Base-by-base conservation (phyloP, 2,329 filamentous ascomycete genomes). In the Fragosphaeria purpurea region DNA sequence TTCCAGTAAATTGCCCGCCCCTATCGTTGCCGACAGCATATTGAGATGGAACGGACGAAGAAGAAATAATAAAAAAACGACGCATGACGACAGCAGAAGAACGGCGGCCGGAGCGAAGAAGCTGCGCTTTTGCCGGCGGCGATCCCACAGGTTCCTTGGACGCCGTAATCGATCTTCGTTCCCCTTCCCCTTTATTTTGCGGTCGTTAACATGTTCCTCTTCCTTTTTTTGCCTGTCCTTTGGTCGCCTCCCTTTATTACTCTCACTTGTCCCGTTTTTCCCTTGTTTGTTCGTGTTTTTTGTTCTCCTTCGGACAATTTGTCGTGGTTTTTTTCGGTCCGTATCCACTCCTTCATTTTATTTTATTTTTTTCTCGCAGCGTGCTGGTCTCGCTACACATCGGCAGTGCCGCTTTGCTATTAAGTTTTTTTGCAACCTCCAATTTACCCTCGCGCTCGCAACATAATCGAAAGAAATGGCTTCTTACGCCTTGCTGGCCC, bases 361-460 rank as follows among this genome's bases (percentile, higher is more conserved):
- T 9, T 35, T 41, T 41, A 34, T n/a, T 22, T 41, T n/a, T 44
- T 41, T 22, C 13, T 44, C 31, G 35, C 13, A 46, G 9, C 40
- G 56, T 57, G 54, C 41, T 53, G 7, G 62, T 61, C 50, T 44
- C 54, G 6, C 53, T 22, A 22, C 22, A 22, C 22, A 22, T 22
- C 22, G 22, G 22, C 22, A 22, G 22, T 22, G 22, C 22, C 2
- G 22, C 22, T 22, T 22, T 22, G 22, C 22, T 22, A 22, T 22
- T 22, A 22, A 22, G 22, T 22, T 22, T 22, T 22, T 22, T 22
- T 22, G 22, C 22, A 22, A 22, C 22, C 22, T 22, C 22, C 22
- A 22, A 22, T 22, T 22, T 22, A 22, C 22, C 22, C 22, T 22
- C 22, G 22, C 22, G 22, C 22, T 22, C 22, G 22, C 22, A 22